These are phyloP conservation scores for Dothideomycetes sp. DNA, from an alignment of 2,329 filamentous ascomycete species.

Conservation along the genomic window DNA sequence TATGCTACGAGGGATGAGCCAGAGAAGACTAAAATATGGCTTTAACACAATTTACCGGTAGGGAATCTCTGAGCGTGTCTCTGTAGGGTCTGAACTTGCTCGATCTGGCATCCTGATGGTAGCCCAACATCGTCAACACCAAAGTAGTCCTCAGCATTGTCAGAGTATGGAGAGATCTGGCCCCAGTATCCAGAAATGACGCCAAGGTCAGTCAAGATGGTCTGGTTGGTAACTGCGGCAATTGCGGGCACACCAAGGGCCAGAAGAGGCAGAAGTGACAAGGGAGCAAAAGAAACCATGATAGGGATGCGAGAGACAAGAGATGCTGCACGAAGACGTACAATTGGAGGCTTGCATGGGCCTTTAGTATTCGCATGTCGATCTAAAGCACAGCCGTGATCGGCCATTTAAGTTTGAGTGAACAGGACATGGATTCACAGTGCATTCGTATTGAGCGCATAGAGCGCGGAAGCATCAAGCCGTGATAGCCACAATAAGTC, in stretches of 20 bases:
- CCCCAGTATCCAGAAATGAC: slow-evolving; percentile 33
- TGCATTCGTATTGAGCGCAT: too few species aligned
- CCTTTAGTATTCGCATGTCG: background rate
- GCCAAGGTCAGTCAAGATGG: slow-evolving; percentile 21
- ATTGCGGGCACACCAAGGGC: background rate
- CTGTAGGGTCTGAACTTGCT: slow-evolving; percentile 43
- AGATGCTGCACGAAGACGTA: too few species aligned
- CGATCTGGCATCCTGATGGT: slow-evolving; percentile 44
- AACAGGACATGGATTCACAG: too few species aligned
- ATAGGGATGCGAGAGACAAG: background rate
- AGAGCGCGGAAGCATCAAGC: too few species aligned
- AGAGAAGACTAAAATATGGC: too few species aligned
- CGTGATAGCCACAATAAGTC: too few species aligned
- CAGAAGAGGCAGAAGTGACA: background rate
- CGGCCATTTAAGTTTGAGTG: too few species aligned
- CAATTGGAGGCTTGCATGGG: too few species aligned
- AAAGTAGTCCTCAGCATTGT: slow-evolving; percentile 35
- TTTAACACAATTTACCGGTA: too few species aligned
- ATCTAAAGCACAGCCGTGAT: too few species aligned
- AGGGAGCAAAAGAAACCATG: background rate
- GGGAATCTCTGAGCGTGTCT: slow-evolving; percentile 45
- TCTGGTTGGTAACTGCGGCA: background rate
- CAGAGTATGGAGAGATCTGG: slow-evolving; percentile 35
- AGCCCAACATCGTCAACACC: slow-evolving; percentile 37
- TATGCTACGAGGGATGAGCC: too few species aligned